Percentiles rank a stretch among this genome's conserved stretches.
These are phyloP conservation scores for Colletotrichum sp. DNA, from an alignment of 2,329 filamentous ascomycete genomes.

Conservation along the genomic window DNA sequence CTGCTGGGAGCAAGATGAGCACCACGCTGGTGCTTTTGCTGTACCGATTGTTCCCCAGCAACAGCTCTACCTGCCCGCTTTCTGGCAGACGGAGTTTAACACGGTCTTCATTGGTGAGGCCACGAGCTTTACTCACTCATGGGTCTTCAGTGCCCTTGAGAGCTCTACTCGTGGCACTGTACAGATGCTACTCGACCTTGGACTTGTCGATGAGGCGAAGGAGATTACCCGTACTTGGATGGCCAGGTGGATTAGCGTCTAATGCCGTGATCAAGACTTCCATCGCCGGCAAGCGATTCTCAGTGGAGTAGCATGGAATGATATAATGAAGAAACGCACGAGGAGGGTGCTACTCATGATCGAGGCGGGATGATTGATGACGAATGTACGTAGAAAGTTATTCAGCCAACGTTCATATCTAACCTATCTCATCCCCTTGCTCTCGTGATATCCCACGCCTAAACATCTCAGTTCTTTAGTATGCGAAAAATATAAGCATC, in stretches of 20 bases:
- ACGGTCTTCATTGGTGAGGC: conserved; percentile 35
- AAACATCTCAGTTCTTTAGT: neutral
- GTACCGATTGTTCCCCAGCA: conserved; percentile 58
- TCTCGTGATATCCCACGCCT: neutral
- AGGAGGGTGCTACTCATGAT: neutral
- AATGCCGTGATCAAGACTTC: neutral
- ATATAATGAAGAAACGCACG: neutral
- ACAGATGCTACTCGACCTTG: conserved; percentile 59
- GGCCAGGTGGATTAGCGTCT: conserved; percentile 55
- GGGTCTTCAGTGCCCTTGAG: conserved; percentile 56
- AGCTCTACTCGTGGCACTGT: conserved; percentile 59
- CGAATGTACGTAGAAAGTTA: neutral
- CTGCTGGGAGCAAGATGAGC: conserved; percentile 63
- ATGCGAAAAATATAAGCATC: neutral
- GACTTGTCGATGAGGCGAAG: conserved; percentile 67
- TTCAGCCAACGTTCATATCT: neutral
- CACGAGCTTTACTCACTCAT: conserved; percentile 62
- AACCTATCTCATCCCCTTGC: neutral
- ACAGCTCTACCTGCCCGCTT: conserved; percentile 63
- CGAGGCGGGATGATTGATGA: neutral
- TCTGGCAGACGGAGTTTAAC: conserved; percentile 62
- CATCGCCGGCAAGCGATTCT: neutral
- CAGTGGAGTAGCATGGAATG: neutral
- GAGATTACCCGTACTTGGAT: conserved; percentile 61
- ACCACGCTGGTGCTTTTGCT: conserved; percentile 62